phyloP scores from a whole-genome alignment of 768 basidiomycete genomes.

The Polyporus arcularius region DNA sequence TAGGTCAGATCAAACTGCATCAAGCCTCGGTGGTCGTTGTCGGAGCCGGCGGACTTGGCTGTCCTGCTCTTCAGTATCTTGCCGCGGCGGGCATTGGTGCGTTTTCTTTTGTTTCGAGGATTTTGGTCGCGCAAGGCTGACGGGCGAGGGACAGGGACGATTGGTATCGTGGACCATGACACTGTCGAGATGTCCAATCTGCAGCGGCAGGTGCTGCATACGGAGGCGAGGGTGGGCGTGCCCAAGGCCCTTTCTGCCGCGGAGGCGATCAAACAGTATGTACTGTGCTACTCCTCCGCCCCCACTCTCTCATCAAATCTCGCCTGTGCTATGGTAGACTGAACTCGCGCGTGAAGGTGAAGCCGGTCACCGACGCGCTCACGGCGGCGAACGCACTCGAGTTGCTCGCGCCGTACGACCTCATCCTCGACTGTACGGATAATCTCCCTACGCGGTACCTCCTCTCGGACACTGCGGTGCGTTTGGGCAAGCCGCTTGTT shows the following conservation, averaged over 20 bases:
- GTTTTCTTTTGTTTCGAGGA: constrained; percentile 24
- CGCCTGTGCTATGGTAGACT: constrained; percentile 47
- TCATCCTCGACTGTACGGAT: constrained; percentile 94
- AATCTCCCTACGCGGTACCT: constrained; percentile 92
- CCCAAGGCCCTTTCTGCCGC: constrained; percentile 84
- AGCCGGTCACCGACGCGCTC: constrained; percentile 55
- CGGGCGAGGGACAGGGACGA: constrained; percentile 51
- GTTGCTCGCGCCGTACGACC: constrained; percentile 62
- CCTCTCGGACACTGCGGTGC: constrained; percentile 82
- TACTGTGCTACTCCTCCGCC: not conserved
- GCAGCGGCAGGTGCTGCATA: constrained; percentile 91
- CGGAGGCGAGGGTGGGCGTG: constrained; percentile 66
- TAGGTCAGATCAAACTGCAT: constrained; percentile 85
- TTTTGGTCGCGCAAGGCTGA: not conserved
- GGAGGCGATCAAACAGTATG: constrained; percentile 63
- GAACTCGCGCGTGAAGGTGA: constrained; percentile 68
- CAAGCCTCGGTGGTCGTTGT: constrained; percentile 79
- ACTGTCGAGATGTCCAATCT: constrained; percentile 86
- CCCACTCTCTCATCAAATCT: no score
- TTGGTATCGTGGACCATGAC: constrained; percentile 91
- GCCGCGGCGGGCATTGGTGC: constrained; percentile 89
- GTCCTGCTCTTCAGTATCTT: constrained; percentile 93
- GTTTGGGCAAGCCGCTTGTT: constrained; percentile 78
- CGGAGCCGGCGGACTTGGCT: constrained; percentile 95
- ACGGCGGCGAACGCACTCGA: constrained; percentile 62